These are phyloP conservation scores for Pneumocystis sp. DNA, from an alignment of 1,139 yeast species.

Conservation along the genomic window DNA sequence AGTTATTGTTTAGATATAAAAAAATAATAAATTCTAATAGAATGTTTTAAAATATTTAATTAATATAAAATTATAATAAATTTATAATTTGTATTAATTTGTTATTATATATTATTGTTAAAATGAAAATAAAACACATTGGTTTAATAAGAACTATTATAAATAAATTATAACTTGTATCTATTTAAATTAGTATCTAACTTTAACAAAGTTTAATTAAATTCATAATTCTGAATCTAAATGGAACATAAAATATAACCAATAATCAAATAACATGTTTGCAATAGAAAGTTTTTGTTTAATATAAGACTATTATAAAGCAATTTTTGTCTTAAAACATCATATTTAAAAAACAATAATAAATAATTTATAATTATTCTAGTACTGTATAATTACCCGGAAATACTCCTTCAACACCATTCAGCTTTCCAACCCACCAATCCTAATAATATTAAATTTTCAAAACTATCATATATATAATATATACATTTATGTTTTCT, in stretches of 20 bases:
- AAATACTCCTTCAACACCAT: slow-evolving; percentile 79
- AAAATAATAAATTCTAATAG: not conserved
- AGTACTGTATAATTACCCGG: slow-evolving; percentile 92
- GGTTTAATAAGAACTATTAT: not conserved
- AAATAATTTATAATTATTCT: not conserved
- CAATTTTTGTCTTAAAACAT: not conserved
- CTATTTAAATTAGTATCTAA: too few species aligned
- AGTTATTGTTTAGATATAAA: not conserved
- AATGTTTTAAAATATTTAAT: not conserved
- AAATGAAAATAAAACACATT: too few species aligned
- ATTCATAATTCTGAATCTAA: not conserved
- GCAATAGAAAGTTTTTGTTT: not conserved
- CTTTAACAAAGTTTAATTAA: not conserved
- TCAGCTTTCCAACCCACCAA: slow-evolving; percentile 94
- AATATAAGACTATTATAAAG: not conserved
- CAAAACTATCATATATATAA: not conserved
- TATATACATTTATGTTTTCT: slow-evolving; percentile 51
- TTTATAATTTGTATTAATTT: too few species aligned
- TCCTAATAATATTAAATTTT: slow-evolving; percentile 21
- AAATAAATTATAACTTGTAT: too few species aligned
- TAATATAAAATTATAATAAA: too few species aligned
- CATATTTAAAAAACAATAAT: not conserved
- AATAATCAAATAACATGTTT: not conserved
- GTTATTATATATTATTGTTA: too few species aligned
- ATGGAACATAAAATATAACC: not conserved